Percentiles rank a stretch among this genome's conserved stretches.
These are phyloP conservation scores for Pharnaceum exiguum DNA, from an alignment of 148 eudicot species.

Conservation along the genomic window DNA sequence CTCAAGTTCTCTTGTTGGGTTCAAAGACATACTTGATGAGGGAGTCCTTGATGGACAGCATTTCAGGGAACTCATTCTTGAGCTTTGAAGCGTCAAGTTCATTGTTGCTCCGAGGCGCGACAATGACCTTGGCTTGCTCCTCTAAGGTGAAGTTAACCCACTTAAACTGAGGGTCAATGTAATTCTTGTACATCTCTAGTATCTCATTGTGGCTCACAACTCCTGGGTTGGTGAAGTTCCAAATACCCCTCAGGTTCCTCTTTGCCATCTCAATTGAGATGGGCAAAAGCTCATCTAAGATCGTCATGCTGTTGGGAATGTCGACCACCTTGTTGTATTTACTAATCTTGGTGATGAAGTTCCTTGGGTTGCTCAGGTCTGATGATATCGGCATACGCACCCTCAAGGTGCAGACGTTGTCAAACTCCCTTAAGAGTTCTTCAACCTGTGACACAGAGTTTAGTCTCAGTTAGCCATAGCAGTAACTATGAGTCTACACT, in stretches of 20 bases:
- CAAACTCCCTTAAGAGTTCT: conserved; percentile 1
- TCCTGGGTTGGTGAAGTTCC: conserved; percentile 46
- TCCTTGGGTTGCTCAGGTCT: conserved; percentile 9
- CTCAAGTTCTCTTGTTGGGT: neutral
- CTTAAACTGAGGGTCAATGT: conserved; percentile 48
- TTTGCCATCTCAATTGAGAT: conserved; percentile 50
- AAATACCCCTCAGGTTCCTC: conserved; percentile 35
- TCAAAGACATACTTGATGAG: conserved; percentile 49
- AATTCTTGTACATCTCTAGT: conserved; percentile 51
- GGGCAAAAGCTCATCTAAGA: conserved; percentile 30
- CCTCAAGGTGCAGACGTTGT: neutral
- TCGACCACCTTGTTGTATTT: conserved; percentile 1
- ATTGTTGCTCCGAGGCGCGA: conserved; percentile 6
- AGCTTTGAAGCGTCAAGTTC: conserved; percentile 8
- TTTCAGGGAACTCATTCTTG: conserved; percentile 7
- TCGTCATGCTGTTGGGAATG: conserved; percentile 13
- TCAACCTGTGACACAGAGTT: neutral
- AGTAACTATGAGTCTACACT: neutral
- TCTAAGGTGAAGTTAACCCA: conserved; percentile 74
- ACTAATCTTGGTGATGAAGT: conserved; percentile 9
- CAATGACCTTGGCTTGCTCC: conserved; percentile 83
- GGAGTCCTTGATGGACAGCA: conserved; percentile 20
- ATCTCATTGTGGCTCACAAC: conserved; percentile 47
- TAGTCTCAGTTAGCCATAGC: no score
- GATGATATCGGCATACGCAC: conserved; percentile 14